A percentile compares a stretch with the other conserved stretches of the same genome.
Evolutionary conservation across 371 early-diverging fungal genomes (phyloP).

Genomic region (Ordospora pajunii): DNA sequence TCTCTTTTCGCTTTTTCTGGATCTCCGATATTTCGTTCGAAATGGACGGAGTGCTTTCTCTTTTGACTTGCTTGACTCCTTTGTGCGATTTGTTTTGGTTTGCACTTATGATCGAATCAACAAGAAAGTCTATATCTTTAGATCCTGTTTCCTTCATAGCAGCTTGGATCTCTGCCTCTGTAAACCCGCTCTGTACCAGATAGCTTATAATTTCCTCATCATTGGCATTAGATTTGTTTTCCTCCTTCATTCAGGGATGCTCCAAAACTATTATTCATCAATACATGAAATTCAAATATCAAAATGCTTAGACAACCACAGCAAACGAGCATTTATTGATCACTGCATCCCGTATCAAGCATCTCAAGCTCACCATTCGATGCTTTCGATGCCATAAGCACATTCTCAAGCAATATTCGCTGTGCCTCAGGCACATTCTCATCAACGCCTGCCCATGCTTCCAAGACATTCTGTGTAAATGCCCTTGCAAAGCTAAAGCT

Average conservation of each 20-base stretch:
- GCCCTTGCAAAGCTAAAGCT: constrained; percentile 68
- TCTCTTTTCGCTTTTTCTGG: constrained; percentile 4
- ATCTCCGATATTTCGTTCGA: neutral
- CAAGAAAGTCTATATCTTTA: constrained; percentile 8
- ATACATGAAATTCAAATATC: neutral
- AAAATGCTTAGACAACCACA: neutral
- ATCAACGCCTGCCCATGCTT: constrained; percentile 64
- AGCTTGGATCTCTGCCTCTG: neutral
- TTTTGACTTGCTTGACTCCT: constrained; percentile 1
- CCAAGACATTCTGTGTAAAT: constrained; percentile 64
- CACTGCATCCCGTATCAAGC: neutral
- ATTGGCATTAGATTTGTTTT: neutral
- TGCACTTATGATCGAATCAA: constrained; percentile 15
- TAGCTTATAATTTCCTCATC: constrained; percentile 16
- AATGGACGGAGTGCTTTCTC: neutral
- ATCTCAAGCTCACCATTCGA: neutral
- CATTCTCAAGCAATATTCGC: constrained; percentile 38
- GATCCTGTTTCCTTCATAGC: constrained; percentile 15
- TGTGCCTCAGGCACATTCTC: constrained; percentile 64
- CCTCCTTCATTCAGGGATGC: constrained; percentile 1
- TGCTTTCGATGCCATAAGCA: constrained; percentile 5
- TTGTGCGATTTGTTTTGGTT: neutral
- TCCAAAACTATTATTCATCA: neutral
- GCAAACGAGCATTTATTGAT: neutral
- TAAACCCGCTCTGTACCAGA: constrained; percentile 14